phyloP scores from a whole-genome alignment of 2,329 filamentous ascomycete species.

The Ilyonectria destructans region DNA sequence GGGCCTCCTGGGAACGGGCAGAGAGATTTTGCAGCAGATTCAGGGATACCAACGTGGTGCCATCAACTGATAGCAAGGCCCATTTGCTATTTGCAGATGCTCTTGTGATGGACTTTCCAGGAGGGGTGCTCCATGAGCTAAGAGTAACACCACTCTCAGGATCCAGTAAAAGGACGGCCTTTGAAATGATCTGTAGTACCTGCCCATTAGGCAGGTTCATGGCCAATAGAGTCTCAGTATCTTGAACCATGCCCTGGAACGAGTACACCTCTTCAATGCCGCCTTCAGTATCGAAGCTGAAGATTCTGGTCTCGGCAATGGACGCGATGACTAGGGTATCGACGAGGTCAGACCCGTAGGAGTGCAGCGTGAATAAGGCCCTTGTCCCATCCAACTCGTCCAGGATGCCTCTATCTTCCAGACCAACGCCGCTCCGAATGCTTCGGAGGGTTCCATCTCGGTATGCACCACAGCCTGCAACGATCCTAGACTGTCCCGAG shows the following conservation, averaged over 20 bases:
- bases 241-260: slow-evolving; percentile 80
- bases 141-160: slow-evolving; percentile 68
- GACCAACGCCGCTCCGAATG: slow-evolving; percentile 92
- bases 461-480: slow-evolving; percentile 93
- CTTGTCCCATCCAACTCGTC: slow-evolving; percentile 84
- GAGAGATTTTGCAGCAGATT: slow-evolving; percentile 73
- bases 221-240: slow-evolving; percentile 80
- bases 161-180: slow-evolving; percentile 75
- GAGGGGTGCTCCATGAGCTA: slow-evolving; percentile 71
- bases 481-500: slow-evolving; percentile 93
- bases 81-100: slow-evolving; percentile 82
- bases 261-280: slow-evolving; percentile 90
- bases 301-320: slow-evolving; percentile 86
- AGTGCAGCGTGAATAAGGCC: slow-evolving; percentile 79
- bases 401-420: slow-evolving; percentile 89
- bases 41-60: slow-evolving; percentile 80
- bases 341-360: slow-evolving; percentile 62
- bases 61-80: slow-evolving; percentile 83
- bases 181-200: slow-evolving; percentile 84
- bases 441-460: slow-evolving; percentile 91
- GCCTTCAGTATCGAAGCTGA: slow-evolving; percentile 81
- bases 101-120: slow-evolving; percentile 77
- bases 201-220: slow-evolving; percentile 75
- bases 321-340: slow-evolving; percentile 88
- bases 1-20: slow-evolving; percentile 73